A percentile compares a stretch with the other conserved stretches of the same genome.
Evolutionary conservation across 2,329 filamentous ascomycete genomes (phyloP).

Genomic region (Aureobasidium sp.): DNA sequence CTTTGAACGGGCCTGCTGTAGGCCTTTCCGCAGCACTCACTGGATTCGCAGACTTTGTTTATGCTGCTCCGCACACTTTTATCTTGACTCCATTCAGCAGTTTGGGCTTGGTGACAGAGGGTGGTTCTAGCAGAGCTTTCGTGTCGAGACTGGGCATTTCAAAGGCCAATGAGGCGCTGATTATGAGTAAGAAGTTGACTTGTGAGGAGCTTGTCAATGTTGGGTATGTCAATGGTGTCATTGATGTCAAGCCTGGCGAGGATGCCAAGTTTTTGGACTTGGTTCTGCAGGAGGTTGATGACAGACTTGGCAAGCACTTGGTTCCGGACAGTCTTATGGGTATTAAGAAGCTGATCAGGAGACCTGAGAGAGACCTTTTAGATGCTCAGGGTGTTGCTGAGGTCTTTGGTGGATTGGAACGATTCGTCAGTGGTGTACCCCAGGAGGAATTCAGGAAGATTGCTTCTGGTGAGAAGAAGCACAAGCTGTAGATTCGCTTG

Average conservation of each 20-base stretch:
- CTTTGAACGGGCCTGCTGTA: slow-evolving; percentile 84
- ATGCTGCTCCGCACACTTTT: slow-evolving; percentile 72
- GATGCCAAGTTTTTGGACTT: slow-evolving; percentile 59
- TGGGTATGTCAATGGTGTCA: slow-evolving; percentile 82
- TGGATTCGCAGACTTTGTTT: slow-evolving; percentile 85
- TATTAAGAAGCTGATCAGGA: slow-evolving; percentile 76
- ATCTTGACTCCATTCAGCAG: slow-evolving; percentile 87
- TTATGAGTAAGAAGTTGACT: slow-evolving; percentile 75
- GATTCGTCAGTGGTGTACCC: slow-evolving; percentile 72
- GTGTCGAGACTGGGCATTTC: slow-evolving; percentile 70
- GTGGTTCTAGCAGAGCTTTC: slow-evolving; percentile 69
- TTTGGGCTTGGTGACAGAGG: slow-evolving; percentile 83
- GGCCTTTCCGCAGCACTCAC: slow-evolving; percentile 80
- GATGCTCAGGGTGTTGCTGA: slow-evolving; percentile 74
- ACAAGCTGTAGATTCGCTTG: slow-evolving; percentile 60
- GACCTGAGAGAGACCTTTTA: slow-evolving; percentile 61
- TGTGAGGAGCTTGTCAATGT: slow-evolving; percentile 63
- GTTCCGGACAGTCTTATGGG: slow-evolving; percentile 68
- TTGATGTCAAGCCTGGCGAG: slow-evolving; percentile 52
- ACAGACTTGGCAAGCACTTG: slow-evolving; percentile 70
- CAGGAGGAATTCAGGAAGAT: slow-evolving; percentile 84
- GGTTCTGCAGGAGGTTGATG: slow-evolving; percentile 73
- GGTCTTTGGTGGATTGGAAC: slow-evolving; percentile 75
- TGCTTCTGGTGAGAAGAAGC: slow-evolving; percentile 80
- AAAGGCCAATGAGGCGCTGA: slow-evolving; percentile 84